Evolutionary conservation across 208 protist species (phyloP).

Genomic region (Herpetomonas muscarum): DNA sequence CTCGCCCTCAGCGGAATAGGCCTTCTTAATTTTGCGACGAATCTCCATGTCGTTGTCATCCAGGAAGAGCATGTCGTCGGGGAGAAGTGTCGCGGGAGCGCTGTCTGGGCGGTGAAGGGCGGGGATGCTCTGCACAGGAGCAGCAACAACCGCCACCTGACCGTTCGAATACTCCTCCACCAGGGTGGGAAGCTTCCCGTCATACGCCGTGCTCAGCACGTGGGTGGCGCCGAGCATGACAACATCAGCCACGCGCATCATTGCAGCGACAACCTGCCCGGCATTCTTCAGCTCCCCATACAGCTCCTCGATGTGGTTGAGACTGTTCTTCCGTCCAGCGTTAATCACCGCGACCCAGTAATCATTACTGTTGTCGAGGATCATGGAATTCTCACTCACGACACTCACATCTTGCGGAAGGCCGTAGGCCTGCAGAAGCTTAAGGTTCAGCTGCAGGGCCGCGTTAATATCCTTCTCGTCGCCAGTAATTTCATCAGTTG

Average conservation of each 20-base stretch:
- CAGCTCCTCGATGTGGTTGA: slow-evolving; percentile 65
- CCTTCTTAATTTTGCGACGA: slow-evolving; percentile 95
- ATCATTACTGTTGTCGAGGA: slow-evolving; percentile 63
- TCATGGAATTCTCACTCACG: slow-evolving; percentile 72
- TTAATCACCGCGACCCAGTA: slow-evolving; percentile 93
- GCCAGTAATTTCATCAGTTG: slow-evolving; percentile 58
- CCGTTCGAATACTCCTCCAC: slow-evolving; percentile 47
- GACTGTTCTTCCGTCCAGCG: slow-evolving; percentile 63
- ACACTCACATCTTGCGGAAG: slow-evolving; percentile 55
- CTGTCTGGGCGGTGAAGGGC: slow-evolving; percentile 79
- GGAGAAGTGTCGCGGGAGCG: too few relatives aligned
- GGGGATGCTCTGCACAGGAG: slow-evolving; percentile 51
- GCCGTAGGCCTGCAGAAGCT: slow-evolving; percentile 51
- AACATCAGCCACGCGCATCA: slow-evolving; percentile 80
- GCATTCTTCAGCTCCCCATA: slow-evolving; percentile 65
- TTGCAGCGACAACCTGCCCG: slow-evolving; percentile 65
- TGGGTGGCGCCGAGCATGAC: slow-evolving; percentile 65
- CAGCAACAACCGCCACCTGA: slow-evolving; percentile 25
- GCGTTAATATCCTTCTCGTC: slow-evolving; percentile 80
- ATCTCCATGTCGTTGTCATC: slow-evolving; percentile 95
- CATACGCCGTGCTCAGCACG: slow-evolving; percentile 48
- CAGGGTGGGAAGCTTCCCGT: slow-evolving; percentile 38
- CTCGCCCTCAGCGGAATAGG: slow-evolving; percentile 91
- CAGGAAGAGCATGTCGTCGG: too few relatives aligned
- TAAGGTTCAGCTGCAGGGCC: slow-evolving; percentile 57